phyloP scores from a whole-genome alignment of 179 eudicot genomes.

The Beta corolliflora region DNA sequence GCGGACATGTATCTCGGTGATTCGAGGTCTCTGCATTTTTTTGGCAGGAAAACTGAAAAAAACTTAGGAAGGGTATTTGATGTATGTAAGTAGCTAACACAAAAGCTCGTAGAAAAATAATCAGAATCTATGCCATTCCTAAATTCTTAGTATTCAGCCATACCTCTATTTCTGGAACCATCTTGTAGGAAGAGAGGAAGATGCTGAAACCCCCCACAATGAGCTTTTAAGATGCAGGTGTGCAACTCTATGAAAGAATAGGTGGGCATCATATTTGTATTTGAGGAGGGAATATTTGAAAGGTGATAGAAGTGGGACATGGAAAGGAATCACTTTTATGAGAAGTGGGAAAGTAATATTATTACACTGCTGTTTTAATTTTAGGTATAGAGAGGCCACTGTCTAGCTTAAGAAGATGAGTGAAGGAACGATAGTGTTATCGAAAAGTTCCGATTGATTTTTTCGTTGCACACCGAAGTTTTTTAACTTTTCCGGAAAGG shows the following conservation, averaged over 20 bases:
- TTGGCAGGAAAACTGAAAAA: conserved; percentile 27
- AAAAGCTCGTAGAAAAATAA: not conserved
- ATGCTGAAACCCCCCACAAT: conserved; percentile 22
- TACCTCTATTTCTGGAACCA: conserved; percentile 69
- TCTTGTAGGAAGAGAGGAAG: conserved; percentile 31
- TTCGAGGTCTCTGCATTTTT: conserved; percentile 70
- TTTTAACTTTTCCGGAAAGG: conserved; percentile 13
- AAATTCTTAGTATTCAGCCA: conserved; percentile 7
- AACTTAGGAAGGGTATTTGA: conserved; percentile 24
- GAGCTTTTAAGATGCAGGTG: conserved; percentile 20
- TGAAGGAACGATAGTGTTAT: not conserved
- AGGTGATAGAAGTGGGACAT: conserved; percentile 57
- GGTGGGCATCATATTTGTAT: conserved; percentile 45
- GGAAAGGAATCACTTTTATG: conserved; percentile 64
- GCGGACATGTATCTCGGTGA: conserved; percentile 77
- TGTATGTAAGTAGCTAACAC: not conserved
- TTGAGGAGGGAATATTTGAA: conserved; percentile 62
- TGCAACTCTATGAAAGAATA: conserved; percentile 42
- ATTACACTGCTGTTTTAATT: conserved; percentile 12
- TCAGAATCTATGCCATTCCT: conserved; percentile 11
- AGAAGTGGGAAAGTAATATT: conserved; percentile 16
- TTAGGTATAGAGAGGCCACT: conserved; percentile 28
- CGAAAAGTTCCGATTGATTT: not conserved
- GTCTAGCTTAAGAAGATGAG: conserved; percentile 9
- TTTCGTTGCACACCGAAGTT: not conserved